Evolutionary conservation across 176 grass and related monocot genomes (phyloP).

Genomic region (Hsuehochloa calcarea): DNA sequence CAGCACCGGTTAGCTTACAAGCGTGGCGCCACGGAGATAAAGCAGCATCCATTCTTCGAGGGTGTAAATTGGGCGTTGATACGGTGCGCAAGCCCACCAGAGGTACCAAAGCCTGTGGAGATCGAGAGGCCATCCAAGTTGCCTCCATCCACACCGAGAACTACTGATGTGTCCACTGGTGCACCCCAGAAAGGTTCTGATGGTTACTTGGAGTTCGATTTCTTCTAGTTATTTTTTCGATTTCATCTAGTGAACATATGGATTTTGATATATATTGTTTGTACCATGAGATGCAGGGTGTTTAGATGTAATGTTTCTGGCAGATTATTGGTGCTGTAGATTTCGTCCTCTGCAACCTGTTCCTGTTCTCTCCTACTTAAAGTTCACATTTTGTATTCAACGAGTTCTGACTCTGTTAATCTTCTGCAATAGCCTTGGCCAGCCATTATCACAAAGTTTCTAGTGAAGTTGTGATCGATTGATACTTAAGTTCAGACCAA

Average conservation of each 20-base stretch:
- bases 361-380: not conserved
- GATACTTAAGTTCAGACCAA: not conserved
- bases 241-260: conserved; percentile 47
- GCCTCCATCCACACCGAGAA: conserved; percentile 8
- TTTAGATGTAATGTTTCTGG: conserved; percentile 7
- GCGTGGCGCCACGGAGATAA: conserved; percentile 59
- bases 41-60: conserved; percentile 63
- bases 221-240: conserved; percentile 53
- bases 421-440: not conserved
- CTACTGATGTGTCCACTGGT: conserved; percentile 11
- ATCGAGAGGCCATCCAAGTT: conserved; percentile 29
- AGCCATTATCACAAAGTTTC: not conserved
- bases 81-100: conserved; percentile 54
- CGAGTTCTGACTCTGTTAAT: conserved; percentile 7
- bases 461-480: not conserved
- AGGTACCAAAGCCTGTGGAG: conserved; percentile 48
- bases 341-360: conserved; percentile 5
- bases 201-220: conserved; percentile 60
- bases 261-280: conserved; percentile 11
- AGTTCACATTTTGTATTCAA: conserved; percentile 9
- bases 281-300: conserved; percentile 14
- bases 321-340: conserved; percentile 28
- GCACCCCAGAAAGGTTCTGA: conserved; percentile 42
- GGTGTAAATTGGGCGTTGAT: conserved; percentile 62
- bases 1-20: conserved; percentile 55